phyloP scores from a whole-genome alignment of 306 rosid genomes.

The Nissolia schottii region DNA sequence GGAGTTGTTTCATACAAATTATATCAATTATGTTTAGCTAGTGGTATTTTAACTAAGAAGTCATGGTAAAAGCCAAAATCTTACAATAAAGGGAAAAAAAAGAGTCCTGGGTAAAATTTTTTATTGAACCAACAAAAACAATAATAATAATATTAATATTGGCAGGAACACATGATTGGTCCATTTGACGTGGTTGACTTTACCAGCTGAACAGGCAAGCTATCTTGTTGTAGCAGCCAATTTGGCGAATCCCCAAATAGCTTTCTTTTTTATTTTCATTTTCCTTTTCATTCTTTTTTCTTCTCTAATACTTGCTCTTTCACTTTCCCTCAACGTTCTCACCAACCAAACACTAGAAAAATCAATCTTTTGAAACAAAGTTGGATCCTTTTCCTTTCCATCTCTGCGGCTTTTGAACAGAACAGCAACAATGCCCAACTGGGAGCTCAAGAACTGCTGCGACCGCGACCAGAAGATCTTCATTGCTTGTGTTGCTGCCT shows the following conservation, averaged over 20 bases:
- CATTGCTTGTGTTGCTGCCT: slow-evolving; percentile 57
- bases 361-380: not conserved
- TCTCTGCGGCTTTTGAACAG: not conserved
- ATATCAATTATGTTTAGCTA: too few species aligned
- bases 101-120: too few species aligned
- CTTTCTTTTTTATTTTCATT: not conserved
- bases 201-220: not conserved
- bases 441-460: slow-evolving; percentile 89
- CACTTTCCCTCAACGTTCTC: not conserved
- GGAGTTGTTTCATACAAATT: too few species aligned
- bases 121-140: too few species aligned
- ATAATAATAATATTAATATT: too few species aligned
- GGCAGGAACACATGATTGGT: not conserved
- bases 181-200: not conserved
- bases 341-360: not conserved
- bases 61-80: not conserved
- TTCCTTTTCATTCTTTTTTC: not conserved
- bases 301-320: not conserved
- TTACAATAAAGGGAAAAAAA: too few species aligned
- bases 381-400: not conserved
- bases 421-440: slow-evolving; percentile 63
- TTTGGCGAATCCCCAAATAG: not conserved
- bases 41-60: too few species aligned
- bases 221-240: not conserved
- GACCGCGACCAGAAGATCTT: slow-evolving; percentile 67